Evolutionary conservation across 768 basidiomycete species (phyloP).

Genomic region (Artomyces pyxidatus): DNA sequence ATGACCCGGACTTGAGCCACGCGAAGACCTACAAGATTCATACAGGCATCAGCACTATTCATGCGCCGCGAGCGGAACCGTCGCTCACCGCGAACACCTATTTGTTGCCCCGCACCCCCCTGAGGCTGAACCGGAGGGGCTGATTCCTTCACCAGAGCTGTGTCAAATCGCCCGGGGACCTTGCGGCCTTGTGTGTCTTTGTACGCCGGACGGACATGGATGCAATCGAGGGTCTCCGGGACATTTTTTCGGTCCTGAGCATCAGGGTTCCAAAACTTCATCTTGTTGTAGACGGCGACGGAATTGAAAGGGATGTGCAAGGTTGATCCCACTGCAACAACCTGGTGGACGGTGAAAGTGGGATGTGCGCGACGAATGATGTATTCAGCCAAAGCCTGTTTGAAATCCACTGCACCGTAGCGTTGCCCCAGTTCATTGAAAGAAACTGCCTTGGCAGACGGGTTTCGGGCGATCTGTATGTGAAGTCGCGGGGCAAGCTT

Average conservation of each 20-base stretch:
- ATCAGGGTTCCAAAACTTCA: conserved; percentile 2
- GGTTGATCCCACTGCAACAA: background rate
- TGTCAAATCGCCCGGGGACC: conserved; percentile 4
- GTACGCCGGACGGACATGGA: background rate
- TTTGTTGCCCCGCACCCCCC: background rate
- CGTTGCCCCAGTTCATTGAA: background rate
- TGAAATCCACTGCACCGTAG: background rate
- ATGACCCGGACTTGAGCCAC: conserved; percentile 3
- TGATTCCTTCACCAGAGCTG: background rate
- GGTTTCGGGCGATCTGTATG: background rate
- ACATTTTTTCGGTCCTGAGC: background rate
- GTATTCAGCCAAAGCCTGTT: background rate
- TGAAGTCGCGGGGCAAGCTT: background rate
- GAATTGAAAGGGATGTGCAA: background rate
- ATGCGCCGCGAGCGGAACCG: background rate
- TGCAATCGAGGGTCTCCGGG: background rate
- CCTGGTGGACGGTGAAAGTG: background rate
- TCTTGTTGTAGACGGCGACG: background rate
- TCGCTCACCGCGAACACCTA: background rate
- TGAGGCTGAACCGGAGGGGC: background rate
- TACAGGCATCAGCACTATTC: background rate
- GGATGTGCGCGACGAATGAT: background rate
- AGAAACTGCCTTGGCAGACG: background rate
- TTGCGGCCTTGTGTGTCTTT: background rate
- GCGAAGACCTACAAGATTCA: background rate